Percentiles rank a stretch among this genome's conserved stretches.
Evolutionary conservation across 2,329 filamentous ascomycete genomes (phyloP).

Genomic region (Westerdykella ornata): DNA sequence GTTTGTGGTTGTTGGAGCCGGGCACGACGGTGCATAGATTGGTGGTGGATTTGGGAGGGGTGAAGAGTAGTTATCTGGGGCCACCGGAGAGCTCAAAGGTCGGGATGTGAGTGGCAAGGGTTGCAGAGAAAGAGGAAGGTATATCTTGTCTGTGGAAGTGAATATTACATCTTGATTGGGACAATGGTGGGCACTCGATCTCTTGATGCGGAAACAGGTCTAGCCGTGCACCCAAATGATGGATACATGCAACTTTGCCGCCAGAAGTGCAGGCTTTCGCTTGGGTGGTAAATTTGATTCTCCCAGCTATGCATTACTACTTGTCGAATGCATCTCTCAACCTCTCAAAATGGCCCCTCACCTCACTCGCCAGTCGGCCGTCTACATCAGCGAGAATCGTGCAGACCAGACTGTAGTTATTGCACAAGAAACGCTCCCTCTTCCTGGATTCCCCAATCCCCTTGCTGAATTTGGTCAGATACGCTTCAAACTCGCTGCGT

Average conservation of each 20-base stretch:
- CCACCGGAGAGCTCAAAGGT: conserved; percentile 11
- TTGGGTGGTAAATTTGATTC: no score
- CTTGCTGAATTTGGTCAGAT: conserved; percentile 71
- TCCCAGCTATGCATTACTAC: conserved; percentile 1
- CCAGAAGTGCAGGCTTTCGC: no score
- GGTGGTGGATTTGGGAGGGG: conserved; percentile 16
- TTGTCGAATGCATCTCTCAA: conserved; percentile 42
- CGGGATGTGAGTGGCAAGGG: not conserved
- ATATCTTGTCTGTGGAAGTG: no score
- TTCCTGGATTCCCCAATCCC: conserved; percentile 71
- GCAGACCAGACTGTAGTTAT: conserved; percentile 91
- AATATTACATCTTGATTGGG: no score
- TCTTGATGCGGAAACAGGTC: no score
- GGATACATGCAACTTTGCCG: no score
- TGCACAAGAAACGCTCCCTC: conserved; percentile 80
- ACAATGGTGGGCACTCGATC: no score
- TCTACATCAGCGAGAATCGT: conserved; percentile 73
- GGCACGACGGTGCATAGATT: conserved; percentile 14
- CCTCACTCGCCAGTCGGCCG: conserved; percentile 67
- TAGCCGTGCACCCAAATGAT: no score
- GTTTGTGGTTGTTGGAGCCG: conserved; percentile 29
- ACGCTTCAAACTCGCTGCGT: conserved; percentile 73
- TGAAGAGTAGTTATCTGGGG: conserved; percentile 20
- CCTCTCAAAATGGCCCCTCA: conserved; percentile 66
- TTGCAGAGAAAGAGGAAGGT: no score